Evolutionary conservation across 106 monocot species (phyloP).

Genomic region (Dendrobium nobile): DNA sequence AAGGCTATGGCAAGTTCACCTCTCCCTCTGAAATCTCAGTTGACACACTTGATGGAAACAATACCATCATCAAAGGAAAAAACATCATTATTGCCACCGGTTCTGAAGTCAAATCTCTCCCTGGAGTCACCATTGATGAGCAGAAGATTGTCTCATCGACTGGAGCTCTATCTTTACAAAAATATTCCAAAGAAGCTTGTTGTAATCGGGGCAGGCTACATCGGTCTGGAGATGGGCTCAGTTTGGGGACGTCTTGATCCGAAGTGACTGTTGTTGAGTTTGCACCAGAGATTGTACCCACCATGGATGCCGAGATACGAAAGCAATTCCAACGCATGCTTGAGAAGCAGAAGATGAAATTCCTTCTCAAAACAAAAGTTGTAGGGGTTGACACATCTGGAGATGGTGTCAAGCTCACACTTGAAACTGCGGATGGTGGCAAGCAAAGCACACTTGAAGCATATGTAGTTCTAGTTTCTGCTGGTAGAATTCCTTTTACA

Average conservation of each 20-base stretch:
- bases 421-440: slow-evolving; percentile 82
- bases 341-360: slow-evolving; percentile 93
- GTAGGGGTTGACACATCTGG: slow-evolving; percentile 79
- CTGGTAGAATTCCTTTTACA: slow-evolving; percentile 67
- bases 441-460: slow-evolving; percentile 77
- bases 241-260: slow-evolving; percentile 87
- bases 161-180: slow-evolving; percentile 55
- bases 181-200: slow-evolving; percentile 74
- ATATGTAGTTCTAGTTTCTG: slow-evolving; percentile 81
- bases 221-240: slow-evolving; percentile 92
- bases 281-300: slow-evolving; percentile 87
- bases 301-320: slow-evolving; percentile 77
- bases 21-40: slow-evolving; percentile 41
- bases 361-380: slow-evolving; percentile 91
- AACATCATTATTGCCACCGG: slow-evolving; percentile 59
- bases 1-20: slow-evolving; percentile 38
- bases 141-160: slow-evolving; percentile 80
- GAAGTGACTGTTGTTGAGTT: slow-evolving; percentile 95
- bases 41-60: slow-evolving; percentile 35
- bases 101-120: slow-evolving; percentile 52
- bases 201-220: slow-evolving; percentile 94
- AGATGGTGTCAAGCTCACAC: slow-evolving; percentile 59
- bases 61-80: slow-evolving; percentile 39
- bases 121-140: slow-evolving; percentile 29
- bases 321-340: slow-evolving; percentile 90